Conservation (phyloP, 345 rosid genomes). For the Noccaea bulbosa region DNA sequence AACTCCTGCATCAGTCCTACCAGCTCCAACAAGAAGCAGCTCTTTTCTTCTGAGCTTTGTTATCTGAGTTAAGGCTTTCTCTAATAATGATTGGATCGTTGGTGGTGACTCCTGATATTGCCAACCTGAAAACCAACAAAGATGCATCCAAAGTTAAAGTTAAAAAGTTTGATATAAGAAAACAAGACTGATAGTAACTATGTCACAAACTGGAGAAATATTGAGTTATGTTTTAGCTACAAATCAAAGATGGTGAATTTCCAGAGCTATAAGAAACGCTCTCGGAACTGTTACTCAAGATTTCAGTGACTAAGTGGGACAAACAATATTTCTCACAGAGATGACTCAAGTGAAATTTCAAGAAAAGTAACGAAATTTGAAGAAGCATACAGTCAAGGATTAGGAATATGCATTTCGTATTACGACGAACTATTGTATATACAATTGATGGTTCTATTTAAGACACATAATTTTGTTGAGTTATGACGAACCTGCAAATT, state of each 20-base stretch:
- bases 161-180: constrained; percentile 2
- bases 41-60: constrained; percentile 72
- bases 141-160: constrained; percentile 3
- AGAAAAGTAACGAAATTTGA: background rate
- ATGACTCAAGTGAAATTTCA: constrained; percentile 18
- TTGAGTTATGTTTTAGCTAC: constrained; percentile 5
- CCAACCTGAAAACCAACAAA: constrained; percentile 67
- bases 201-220: constrained; percentile 3
- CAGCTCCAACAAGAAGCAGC: constrained; percentile 78
- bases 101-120: constrained; percentile 88
- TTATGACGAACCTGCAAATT: constrained; percentile 58
- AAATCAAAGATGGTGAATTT: background rate
- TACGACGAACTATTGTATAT: background rate
- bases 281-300: background rate
- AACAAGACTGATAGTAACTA: constrained; percentile 19
- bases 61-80: constrained; percentile 64
- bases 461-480: background rate
- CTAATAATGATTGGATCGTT: constrained; percentile 75
- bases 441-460: background rate
- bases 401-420: background rate
- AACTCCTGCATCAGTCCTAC: constrained; percentile 93
- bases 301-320: background rate
- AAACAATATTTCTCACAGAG: background rate
- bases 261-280: background rate
- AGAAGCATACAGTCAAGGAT: background rate